These are phyloP conservation scores for Penicillium hordei DNA, from an alignment of 2,329 filamentous ascomycete species.

Conservation along the genomic window DNA sequence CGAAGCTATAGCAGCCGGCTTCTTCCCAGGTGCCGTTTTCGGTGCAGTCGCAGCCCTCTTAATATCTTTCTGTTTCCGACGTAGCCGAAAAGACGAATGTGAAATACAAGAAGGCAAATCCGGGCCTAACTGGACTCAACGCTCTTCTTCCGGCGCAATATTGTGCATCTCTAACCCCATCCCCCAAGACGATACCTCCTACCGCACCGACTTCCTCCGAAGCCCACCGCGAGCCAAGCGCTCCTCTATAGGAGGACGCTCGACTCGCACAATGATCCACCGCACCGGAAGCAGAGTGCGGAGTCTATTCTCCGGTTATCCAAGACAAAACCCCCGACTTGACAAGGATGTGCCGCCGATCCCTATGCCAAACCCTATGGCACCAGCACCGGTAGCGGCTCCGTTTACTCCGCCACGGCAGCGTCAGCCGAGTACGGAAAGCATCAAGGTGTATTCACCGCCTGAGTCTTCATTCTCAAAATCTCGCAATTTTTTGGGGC, in stretches of 20 bases:
- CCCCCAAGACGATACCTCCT: constrained; percentile 42
- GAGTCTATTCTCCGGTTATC: constrained; percentile 35
- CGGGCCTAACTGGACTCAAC: constrained; percentile 31
- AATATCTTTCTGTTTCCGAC: constrained; percentile 44
- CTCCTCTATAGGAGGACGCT: constrained; percentile 28
- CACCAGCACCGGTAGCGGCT: not conserved
- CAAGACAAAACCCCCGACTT: constrained; percentile 16
- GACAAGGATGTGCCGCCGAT: constrained; percentile 24
- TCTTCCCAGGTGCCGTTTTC: constrained; percentile 48
- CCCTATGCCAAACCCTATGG: constrained; percentile 9
- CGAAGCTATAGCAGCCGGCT: constrained; percentile 45
- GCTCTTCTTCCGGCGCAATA: constrained; percentile 34
- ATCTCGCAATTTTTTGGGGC: constrained; percentile 27
- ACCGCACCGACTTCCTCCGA: constrained; percentile 46
- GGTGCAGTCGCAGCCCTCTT: constrained; percentile 55
- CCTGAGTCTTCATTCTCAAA: constrained; percentile 34
- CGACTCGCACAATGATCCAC: constrained; percentile 36
- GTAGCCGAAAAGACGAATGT: constrained; percentile 22
- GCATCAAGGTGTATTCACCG: constrained; percentile 50
- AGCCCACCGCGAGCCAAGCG: constrained; percentile 19
- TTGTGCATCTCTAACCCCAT: constrained; percentile 47
- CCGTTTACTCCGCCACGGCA: constrained; percentile 23
- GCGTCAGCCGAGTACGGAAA: constrained; percentile 44
- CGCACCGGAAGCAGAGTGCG: constrained; percentile 39
- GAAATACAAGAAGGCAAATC: constrained; percentile 26